Evolutionary conservation across 2,329 filamentous ascomycete genomes (phyloP).

Genomic region (Podosphaera aphanis): DNA sequence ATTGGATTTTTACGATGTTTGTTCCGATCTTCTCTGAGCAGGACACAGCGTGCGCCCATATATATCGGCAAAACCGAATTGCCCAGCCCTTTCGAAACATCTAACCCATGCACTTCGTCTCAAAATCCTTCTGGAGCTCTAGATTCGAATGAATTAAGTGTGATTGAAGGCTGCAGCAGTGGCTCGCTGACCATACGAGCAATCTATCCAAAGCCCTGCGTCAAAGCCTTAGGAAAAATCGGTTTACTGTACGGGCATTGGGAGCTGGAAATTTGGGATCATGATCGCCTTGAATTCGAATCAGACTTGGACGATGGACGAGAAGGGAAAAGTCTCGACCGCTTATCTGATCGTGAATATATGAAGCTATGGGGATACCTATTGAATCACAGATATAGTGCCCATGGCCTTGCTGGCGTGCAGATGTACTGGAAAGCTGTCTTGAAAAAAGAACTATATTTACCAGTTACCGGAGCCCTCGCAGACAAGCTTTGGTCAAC

Average conservation of each 20-base stretch:
- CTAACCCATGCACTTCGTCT: too few relatives aligned
- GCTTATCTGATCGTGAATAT: constrained; percentile 12
- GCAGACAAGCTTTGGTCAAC: constrained; percentile 22
- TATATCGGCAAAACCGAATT: too few relatives aligned
- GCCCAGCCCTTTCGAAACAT: too few relatives aligned
- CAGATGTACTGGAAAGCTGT: constrained; percentile 21
- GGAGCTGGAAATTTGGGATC: constrained; percentile 2
- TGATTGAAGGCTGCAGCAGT: too few relatives aligned
- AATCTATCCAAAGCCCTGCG: neutral
- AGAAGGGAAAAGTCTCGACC: constrained; percentile 15
- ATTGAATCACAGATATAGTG: constrained; percentile 19
- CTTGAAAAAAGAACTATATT: constrained; percentile 15
- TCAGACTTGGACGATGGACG: constrained; percentile 10
- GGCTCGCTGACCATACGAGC: too few relatives aligned
- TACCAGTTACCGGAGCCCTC: constrained; percentile 19
- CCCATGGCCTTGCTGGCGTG: constrained; percentile 20
- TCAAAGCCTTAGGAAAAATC: neutral
- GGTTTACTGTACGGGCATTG: neutral
- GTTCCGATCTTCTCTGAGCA: constrained; percentile 1
- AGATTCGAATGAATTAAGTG: too few relatives aligned
- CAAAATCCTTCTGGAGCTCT: too few relatives aligned
- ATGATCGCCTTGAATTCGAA: constrained; percentile 13
- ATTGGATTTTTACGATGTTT: constrained; percentile 10
- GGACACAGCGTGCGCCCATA: too few relatives aligned
- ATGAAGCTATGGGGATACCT: constrained; percentile 19